Conservation (phyloP, 2,329 filamentous ascomycete species). For the Emydomyces testavorans region DNA sequence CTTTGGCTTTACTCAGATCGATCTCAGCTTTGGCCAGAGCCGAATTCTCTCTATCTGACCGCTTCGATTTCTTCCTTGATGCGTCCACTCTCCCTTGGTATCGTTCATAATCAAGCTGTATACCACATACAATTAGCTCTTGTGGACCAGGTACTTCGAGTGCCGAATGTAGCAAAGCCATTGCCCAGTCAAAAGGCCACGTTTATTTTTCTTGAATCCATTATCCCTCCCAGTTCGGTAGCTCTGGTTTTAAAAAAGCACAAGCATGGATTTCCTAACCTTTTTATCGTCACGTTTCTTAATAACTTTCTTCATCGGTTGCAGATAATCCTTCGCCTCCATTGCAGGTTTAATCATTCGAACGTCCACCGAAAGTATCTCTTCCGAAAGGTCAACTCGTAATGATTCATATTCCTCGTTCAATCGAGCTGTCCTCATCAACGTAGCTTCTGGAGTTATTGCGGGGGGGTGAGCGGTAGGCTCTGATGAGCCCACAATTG, state of each 20-base stretch:
- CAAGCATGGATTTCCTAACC: slow-evolving; percentile 24
- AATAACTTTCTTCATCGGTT: slow-evolving; percentile 67
- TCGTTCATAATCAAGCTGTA: slow-evolving; percentile 63
- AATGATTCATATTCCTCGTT: slow-evolving; percentile 59
- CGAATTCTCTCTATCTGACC: slow-evolving; percentile 61
- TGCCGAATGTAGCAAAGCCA: too few relatives aligned
- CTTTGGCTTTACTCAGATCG: slow-evolving; percentile 54
- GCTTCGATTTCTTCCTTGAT: slow-evolving; percentile 56
- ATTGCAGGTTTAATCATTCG: slow-evolving; percentile 59
- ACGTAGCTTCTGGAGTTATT: slow-evolving; percentile 50
- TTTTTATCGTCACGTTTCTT: slow-evolving; percentile 77
- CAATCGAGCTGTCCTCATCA: slow-evolving; percentile 54
- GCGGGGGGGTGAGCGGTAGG: slow-evolving; percentile 44
- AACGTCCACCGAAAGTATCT: slow-evolving; percentile 58
- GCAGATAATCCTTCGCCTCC: slow-evolving; percentile 56
- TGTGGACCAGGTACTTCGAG: background rate
- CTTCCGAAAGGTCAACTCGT: slow-evolving; percentile 57
- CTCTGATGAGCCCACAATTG: slow-evolving; percentile 56
- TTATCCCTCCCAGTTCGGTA: too few relatives aligned
- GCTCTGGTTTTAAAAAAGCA: too few relatives aligned
- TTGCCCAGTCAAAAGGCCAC: background rate
- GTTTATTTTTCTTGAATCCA: background rate
- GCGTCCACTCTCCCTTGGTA: slow-evolving; percentile 60
- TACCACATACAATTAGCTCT: background rate
- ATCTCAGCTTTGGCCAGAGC: slow-evolving; percentile 58